These are phyloP conservation scores for Trichoderma guizhouense DNA, from an alignment of 2,329 filamentous ascomycete genomes.

Conservation along the genomic window DNA sequence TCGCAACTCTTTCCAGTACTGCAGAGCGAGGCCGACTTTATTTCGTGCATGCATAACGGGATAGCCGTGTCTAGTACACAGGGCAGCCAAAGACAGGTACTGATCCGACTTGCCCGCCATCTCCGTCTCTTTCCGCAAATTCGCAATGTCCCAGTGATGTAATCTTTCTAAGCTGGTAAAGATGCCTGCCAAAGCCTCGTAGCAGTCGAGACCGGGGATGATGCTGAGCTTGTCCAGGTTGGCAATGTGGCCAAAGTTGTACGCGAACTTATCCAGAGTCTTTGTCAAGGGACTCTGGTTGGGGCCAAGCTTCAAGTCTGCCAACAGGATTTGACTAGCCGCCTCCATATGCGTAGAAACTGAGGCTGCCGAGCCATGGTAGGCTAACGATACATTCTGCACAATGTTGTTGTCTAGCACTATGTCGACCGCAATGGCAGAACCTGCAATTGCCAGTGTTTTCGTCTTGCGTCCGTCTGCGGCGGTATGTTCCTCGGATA, in stretches of 20 bases:
- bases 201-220: constrained; percentile 66
- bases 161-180: constrained; percentile 67
- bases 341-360: constrained; percentile 59
- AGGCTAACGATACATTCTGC: constrained; percentile 59
- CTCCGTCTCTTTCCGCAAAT: constrained; percentile 48
- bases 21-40: constrained; percentile 65
- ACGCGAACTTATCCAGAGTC: constrained; percentile 65
- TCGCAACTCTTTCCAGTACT: constrained; percentile 71
- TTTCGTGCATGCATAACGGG: constrained; percentile 68
- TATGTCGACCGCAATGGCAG: constrained; percentile 59
- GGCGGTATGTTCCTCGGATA: constrained; percentile 54
- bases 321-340: constrained; percentile 63
- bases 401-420: constrained; percentile 60
- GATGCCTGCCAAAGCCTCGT: constrained; percentile 72
- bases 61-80: constrained; percentile 67
- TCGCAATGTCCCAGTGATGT: constrained; percentile 66
- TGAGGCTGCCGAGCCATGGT: constrained; percentile 56
- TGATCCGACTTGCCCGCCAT: constrained; percentile 45
- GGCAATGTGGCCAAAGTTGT: constrained; percentile 68
- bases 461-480: constrained; percentile 47
- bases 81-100: constrained; percentile 53
- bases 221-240: constrained; percentile 69
- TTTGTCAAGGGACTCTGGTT: constrained; percentile 66
- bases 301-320: constrained; percentile 59
- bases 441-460: constrained; percentile 60